These are phyloP conservation scores for Eutrema yunnanense DNA, from an alignment of 345 rosid genomes.

Conservation along the genomic window DNA sequence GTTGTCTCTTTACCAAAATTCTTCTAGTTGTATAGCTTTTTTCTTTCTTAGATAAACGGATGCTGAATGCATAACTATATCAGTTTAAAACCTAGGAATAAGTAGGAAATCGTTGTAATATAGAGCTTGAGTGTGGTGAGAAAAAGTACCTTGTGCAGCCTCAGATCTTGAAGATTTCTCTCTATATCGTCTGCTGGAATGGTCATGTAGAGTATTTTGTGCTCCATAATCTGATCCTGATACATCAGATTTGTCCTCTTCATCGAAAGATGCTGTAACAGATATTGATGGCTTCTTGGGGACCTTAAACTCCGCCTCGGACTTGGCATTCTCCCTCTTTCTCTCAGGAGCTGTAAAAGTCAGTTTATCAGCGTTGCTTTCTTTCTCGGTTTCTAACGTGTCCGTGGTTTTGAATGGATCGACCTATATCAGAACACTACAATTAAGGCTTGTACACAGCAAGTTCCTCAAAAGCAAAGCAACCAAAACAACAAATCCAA, in stretches of 20 bases:
- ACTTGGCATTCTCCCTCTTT: constrained; percentile 35
- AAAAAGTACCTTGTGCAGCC: constrained; percentile 33
- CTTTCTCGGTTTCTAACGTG: constrained; percentile 34
- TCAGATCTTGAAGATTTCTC: constrained; percentile 32
- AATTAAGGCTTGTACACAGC: background rate
- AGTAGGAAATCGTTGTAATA: background rate
- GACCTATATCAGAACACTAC: constrained; percentile 12
- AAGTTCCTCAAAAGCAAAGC: background rate
- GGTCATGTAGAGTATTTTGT: constrained; percentile 21
- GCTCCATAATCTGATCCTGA: constrained; percentile 32
- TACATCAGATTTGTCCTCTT: constrained; percentile 41
- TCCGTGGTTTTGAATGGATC: constrained; percentile 35
- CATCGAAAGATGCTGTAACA: constrained; percentile 49
- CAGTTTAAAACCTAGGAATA: background rate
- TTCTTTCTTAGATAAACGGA: background rate
- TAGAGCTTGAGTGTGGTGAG: background rate
- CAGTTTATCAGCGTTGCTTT: constrained; percentile 32
- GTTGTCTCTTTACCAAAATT: background rate
- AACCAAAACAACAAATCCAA: background rate
- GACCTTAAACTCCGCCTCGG: constrained; percentile 51
- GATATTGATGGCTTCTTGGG: constrained; percentile 41
- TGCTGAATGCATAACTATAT: background rate
- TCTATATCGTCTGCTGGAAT: constrained; percentile 48
- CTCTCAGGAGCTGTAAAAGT: constrained; percentile 51
- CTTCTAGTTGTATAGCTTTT: background rate